These are phyloP conservation scores for Pseudomonodictys pantanalensis DNA, from an alignment of 495 filamentous ascomycete genomes.

Conservation along the genomic window DNA sequence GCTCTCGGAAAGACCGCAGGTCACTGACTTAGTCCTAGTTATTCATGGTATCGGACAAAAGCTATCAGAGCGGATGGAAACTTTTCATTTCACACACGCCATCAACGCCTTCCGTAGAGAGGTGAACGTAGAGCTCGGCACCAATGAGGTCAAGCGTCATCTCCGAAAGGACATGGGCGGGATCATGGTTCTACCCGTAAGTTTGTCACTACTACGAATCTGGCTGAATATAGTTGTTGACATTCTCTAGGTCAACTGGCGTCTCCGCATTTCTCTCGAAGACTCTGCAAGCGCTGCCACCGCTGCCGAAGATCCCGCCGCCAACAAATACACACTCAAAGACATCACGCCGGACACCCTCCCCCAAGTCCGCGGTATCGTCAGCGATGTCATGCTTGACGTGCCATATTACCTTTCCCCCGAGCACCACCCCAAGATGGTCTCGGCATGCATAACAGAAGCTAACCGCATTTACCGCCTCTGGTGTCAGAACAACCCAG, in stretches of 20 bases:
- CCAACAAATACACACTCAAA: conserved; percentile 70
- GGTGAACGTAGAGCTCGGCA: conserved; percentile 80
- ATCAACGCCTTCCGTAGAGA: conserved; percentile 87
- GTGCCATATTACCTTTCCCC: conserved; percentile 96
- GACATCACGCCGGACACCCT: conserved; percentile 93
- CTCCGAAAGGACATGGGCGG: conserved; percentile 68
- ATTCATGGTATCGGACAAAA: conserved; percentile 97
- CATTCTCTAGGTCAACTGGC: conserved; percentile 67
- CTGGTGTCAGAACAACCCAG: conserved; percentile 90
- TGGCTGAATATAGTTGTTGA: conserved; percentile 10
- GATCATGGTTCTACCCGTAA: conserved; percentile 69
- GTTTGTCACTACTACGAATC: conserved; percentile 3
- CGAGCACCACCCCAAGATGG: conserved; percentile 86
- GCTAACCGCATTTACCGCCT: conserved; percentile 90
- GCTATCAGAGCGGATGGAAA: conserved; percentile 91
- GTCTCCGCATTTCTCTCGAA: conserved; percentile 78
- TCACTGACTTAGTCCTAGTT: conserved; percentile 84
- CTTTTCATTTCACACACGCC: conserved; percentile 92
- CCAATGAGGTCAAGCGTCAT: conserved; percentile 65
- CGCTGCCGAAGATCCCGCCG: conserved; percentile 48
- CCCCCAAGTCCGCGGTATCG: conserved; percentile 81
- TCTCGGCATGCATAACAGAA: conserved; percentile 80
- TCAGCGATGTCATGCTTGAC: conserved; percentile 96
- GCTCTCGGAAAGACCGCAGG: conserved; percentile 61
- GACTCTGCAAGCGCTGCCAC: conserved; percentile 69